Evolutionary conservation across 768 basidiomycete genomes (phyloP).

Genomic region (Macrolepiota fuliginosa): DNA sequence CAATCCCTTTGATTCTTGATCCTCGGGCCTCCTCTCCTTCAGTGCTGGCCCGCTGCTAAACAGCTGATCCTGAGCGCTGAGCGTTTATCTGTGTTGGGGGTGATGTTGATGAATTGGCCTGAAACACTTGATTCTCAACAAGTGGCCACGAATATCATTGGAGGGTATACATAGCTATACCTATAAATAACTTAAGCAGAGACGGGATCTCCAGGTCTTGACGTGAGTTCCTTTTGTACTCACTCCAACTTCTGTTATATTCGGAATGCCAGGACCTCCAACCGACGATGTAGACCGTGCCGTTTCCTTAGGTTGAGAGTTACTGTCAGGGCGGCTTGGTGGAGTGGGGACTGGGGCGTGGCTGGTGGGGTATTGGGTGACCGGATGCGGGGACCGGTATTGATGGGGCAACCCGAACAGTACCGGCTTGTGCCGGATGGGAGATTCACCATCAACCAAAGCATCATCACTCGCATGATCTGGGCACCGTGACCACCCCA

Average conservation of each 20-base stretch:
- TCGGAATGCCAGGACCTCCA: constrained; percentile 10
- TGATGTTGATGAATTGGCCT: no score
- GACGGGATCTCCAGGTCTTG: not conserved
- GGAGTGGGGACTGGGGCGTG: constrained; percentile 1
- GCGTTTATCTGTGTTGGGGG: no score
- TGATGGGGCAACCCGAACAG: no score
- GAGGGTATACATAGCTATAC: not conserved
- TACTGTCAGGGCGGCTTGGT: constrained; percentile 9
- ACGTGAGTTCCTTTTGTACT: constrained; percentile 9
- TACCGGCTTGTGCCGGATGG: no score
- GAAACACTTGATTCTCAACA: no score
- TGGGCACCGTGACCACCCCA: not conserved
- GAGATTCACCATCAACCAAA: not conserved
- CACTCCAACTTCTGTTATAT: constrained; percentile 11
- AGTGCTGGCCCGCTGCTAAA: no score
- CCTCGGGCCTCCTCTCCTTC: no score
- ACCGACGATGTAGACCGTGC: constrained; percentile 10
- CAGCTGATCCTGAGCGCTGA: no score
- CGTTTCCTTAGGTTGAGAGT: constrained; percentile 2
- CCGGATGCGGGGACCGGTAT: no score
- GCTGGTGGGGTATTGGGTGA: not conserved
- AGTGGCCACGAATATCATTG: no score
- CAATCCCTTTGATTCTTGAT: no score
- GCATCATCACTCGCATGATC: not conserved
- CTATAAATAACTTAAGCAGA: not conserved